phyloP scores from a whole-genome alignment of 2,329 filamentous ascomycete genomes.

The Colletotrichum australisinense region DNA sequence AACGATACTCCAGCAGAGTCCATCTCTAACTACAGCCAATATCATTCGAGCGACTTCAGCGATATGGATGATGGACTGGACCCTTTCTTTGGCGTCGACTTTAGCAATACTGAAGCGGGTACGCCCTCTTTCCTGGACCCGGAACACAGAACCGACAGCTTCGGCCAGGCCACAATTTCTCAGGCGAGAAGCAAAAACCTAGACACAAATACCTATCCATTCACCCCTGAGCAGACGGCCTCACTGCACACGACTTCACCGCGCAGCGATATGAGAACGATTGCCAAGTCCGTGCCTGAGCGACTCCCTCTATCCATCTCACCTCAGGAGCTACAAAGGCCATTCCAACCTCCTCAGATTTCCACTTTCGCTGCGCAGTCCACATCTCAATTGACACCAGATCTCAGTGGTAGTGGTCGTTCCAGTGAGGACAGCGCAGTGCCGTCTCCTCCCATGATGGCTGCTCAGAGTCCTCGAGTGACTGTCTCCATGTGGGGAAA shows the following conservation, averaged over 20 bases:
- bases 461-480: slow-evolving; percentile 63
- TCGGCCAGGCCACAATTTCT: slow-evolving; percentile 31
- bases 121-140: slow-evolving; percentile 58
- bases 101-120: slow-evolving; percentile 53
- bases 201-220: slow-evolving; percentile 50
- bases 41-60: slow-evolving; percentile 61
- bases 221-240: slow-evolving; percentile 65
- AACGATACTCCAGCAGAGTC: slow-evolving; percentile 60
- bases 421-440: slow-evolving; percentile 63
- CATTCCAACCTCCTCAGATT: slow-evolving; percentile 48
- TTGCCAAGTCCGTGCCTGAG: slow-evolving; percentile 37
- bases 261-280: slow-evolving; percentile 46
- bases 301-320: slow-evolving; percentile 51
- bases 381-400: slow-evolving; percentile 59
- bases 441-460: slow-evolving; percentile 53
- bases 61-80: slow-evolving; percentile 58
- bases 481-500: slow-evolving; percentile 68
- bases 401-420: slow-evolving; percentile 59
- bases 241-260: slow-evolving; percentile 60
- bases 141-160: slow-evolving; percentile 34
- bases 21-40: slow-evolving; percentile 57
- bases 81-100: slow-evolving; percentile 63
- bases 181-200: slow-evolving; percentile 30
- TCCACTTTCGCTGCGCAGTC: slow-evolving; percentile 44
- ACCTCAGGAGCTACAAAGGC: slow-evolving; percentile 54